phyloP scores from a whole-genome alignment of 306 rosid genomes.

The Vicia villosa region DNA sequence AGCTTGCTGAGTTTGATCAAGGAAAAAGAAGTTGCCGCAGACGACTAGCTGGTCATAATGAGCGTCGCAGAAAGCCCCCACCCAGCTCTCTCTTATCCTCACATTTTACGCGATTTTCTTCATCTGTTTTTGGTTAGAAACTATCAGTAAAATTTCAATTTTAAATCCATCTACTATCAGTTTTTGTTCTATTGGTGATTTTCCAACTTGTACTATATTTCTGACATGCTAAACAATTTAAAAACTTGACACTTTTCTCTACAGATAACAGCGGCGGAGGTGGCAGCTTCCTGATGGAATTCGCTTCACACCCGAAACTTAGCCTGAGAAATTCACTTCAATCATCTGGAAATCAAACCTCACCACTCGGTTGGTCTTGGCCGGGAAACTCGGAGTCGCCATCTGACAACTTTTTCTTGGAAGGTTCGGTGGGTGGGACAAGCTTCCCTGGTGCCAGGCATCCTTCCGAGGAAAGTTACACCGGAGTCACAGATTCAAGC shows the following conservation, averaged over 20 bases:
- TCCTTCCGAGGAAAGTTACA: slow-evolving; percentile 68
- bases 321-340: slow-evolving; percentile 57
- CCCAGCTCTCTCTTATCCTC: slow-evolving; percentile 68
- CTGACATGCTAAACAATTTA: slow-evolving; percentile 1
- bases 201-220: slow-evolving; percentile 13
- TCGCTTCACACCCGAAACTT: slow-evolving; percentile 61
- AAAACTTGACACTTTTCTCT: slow-evolving; percentile 28
- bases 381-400: slow-evolving; percentile 58
- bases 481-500: slow-evolving; percentile 70
- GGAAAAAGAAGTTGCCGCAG: slow-evolving; percentile 95
- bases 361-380: slow-evolving; percentile 70
- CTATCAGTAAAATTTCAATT: slow-evolving; percentile 31
- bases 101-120: slow-evolving; percentile 57
- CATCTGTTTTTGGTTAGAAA: slow-evolving; percentile 64
- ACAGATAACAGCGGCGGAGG: slow-evolving; percentile 60
- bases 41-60: slow-evolving; percentile 94
- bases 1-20: slow-evolving; percentile 90
- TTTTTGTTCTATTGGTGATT: neutral
- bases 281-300: slow-evolving; percentile 81
- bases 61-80: slow-evolving; percentile 92
- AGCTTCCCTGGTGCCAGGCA: slow-evolving; percentile 54
- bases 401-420: slow-evolving; percentile 55
- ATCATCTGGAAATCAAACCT: slow-evolving; percentile 47
- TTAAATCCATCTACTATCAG: neutral
- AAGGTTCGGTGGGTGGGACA: slow-evolving; percentile 62